These are phyloP conservation scores for Pseudogymnoascus destructans DNA, from an alignment of 2,329 filamentous ascomycete species.

Conservation along the genomic window DNA sequence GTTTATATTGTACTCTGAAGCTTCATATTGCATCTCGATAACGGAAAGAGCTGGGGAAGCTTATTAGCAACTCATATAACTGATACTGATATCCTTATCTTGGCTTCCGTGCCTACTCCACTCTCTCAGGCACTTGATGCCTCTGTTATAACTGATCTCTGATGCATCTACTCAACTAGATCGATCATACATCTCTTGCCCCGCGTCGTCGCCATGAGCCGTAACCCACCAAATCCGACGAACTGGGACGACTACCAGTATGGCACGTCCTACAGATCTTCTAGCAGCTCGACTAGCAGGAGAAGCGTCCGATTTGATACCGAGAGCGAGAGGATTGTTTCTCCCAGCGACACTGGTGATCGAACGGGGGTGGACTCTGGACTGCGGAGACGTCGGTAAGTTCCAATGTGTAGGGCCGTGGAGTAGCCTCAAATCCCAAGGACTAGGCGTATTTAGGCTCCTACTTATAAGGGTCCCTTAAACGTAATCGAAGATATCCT, in stretches of 20 bases:
- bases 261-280: conserved; percentile 22
- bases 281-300: conserved; percentile 21
- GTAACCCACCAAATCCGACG: conserved; percentile 17
- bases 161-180: conserved; percentile 9
- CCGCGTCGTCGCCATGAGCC: conserved; percentile 1
- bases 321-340: conserved; percentile 13
- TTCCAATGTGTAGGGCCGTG: neutral
- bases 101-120: neutral
- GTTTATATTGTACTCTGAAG: neutral
- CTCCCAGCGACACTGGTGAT: conserved; percentile 15
- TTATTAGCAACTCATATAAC: conserved; percentile 7
- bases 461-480: neutral
- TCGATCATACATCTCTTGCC: neutral
- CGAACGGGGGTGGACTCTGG: conserved; percentile 12
- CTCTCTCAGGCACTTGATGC: neutral
- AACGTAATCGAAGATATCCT: neutral
- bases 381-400: conserved; percentile 23
- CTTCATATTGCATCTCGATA: conserved; percentile 6
- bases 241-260: conserved; percentile 26
- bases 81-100: conserved; percentile 4
- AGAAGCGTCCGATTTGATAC: conserved; percentile 23
- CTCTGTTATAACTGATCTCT: neutral
- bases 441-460: neutral
- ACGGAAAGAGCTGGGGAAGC: conserved; percentile 1
- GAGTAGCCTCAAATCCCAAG: neutral